Conservation (phyloP, 2,329 filamentous ascomycete species). For the Raffaelea ambrosiae region DNA sequence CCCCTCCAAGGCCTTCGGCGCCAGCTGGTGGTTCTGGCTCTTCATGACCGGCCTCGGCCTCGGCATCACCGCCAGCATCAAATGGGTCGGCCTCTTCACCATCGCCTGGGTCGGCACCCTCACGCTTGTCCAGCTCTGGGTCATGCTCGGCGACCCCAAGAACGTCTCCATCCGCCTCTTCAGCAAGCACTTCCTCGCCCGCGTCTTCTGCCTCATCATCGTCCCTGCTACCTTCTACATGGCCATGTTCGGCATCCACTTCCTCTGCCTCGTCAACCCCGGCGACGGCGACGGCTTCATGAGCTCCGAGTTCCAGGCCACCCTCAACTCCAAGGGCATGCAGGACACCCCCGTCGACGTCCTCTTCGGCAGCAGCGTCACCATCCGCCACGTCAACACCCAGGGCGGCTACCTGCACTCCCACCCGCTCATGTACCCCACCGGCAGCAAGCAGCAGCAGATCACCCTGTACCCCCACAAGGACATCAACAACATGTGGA, state of each 20-base stretch:
- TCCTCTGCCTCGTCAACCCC: conserved; percentile 84
- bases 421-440: conserved; percentile 94
- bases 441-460: conserved; percentile 96
- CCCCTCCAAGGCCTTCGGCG: conserved; percentile 75
- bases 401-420: conserved; percentile 97
- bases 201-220: conserved; percentile 82
- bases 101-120: conserved; percentile 95
- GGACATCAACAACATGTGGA: conserved; percentile 94
- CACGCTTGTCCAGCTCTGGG: conserved; percentile 89
- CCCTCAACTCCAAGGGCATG: conserved; percentile 94
- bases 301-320: conserved; percentile 98
- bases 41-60: conserved; percentile 76
- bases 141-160: conserved; percentile 80
- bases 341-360: conserved; percentile 90
- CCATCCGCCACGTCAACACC: conserved; percentile 88
- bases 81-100: conserved; percentile 98
- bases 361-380: conserved; percentile 76
- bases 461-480: conserved; percentile 98
- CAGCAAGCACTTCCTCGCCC: conserved; percentile 89
- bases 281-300: conserved; percentile 98
- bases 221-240: conserved; percentile 89
- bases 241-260: conserved; percentile 96
- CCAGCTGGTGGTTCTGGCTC: conserved; percentile 98
- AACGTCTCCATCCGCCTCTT: conserved; percentile 79
- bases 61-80: conserved; percentile 87